These are phyloP conservation scores for Umbelopsis sp. DNA, from an alignment of 192 early-diverging fungal genomes.

Conservation along the genomic window DNA sequence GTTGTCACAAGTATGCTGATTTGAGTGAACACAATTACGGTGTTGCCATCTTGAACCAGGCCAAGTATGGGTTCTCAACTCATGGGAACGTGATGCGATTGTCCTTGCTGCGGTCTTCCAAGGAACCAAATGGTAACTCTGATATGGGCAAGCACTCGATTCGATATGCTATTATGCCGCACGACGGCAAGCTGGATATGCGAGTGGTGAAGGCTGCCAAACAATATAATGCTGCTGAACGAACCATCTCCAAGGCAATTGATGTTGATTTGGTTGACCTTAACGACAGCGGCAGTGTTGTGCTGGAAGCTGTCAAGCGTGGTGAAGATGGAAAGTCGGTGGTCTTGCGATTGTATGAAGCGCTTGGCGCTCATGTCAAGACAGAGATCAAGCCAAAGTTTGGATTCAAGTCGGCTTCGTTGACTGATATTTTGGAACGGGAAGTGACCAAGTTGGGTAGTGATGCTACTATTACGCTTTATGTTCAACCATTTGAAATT, in stretches of 20 bases:
- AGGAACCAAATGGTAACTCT: constrained; percentile 63
- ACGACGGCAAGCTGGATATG: constrained; percentile 76
- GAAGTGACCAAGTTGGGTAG: constrained; percentile 6
- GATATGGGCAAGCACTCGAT: constrained; percentile 75
- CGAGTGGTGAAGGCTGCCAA: constrained; percentile 81
- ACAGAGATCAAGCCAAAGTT: constrained; percentile 7
- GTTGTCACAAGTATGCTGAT: constrained; percentile 78
- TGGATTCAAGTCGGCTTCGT: constrained; percentile 4
- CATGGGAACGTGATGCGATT: constrained; percentile 82
- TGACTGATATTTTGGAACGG: constrained; percentile 8
- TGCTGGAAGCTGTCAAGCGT: constrained; percentile 9
- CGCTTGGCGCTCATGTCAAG: constrained; percentile 7
- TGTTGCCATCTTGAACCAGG: constrained; percentile 87
- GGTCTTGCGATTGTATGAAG: constrained; percentile 7
- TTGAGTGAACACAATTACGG: constrained; percentile 91
- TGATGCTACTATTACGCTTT: neutral
- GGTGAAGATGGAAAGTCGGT: constrained; percentile 9
- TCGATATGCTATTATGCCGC: constrained; percentile 85
- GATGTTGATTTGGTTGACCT: constrained; percentile 7
- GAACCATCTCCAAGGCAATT: constrained; percentile 24
- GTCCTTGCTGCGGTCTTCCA: constrained; percentile 81
- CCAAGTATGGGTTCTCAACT: constrained; percentile 91
- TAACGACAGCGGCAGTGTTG: neutral
- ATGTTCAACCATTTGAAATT: constrained; percentile 11
- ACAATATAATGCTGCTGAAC: constrained; percentile 79